Percentiles rank a stretch among this genome's conserved stretches.
Conservation (phyloP, 2,329 filamentous ascomycete species). For the Dothiorella sarmentorum region DNA sequence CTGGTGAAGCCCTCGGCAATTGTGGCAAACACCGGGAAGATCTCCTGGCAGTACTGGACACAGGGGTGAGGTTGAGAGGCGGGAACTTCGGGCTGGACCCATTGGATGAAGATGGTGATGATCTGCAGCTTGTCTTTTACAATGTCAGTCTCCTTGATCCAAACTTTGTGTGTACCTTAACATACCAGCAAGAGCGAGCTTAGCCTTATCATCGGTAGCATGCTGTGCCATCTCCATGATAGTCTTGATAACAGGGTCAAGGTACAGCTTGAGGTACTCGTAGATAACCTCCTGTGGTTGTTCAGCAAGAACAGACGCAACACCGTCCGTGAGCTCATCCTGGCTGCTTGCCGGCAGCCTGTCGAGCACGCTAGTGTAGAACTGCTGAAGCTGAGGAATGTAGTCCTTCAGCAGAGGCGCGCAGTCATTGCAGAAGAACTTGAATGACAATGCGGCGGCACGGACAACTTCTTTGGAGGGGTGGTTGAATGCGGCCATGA, state of each 20-base stretch:
- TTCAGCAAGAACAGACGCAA: slow-evolving; percentile 84
- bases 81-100: slow-evolving; percentile 70
- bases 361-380: slow-evolving; percentile 87
- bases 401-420: slow-evolving; percentile 79
- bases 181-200: slow-evolving; percentile 77
- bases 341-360: slow-evolving; percentile 81
- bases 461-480: slow-evolving; percentile 86
- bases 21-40: slow-evolving; percentile 81
- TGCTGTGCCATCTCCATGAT: slow-evolving; percentile 84
- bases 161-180: not conserved
- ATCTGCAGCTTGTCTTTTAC: slow-evolving; percentile 77
- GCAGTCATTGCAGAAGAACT: slow-evolving; percentile 96
- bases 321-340: slow-evolving; percentile 94
- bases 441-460: slow-evolving; percentile 89
- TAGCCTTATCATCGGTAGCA: slow-evolving; percentile 77
- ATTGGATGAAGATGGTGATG: slow-evolving; percentile 84
- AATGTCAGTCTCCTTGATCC: slow-evolving; percentile 15
- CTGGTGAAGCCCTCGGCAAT: slow-evolving; percentile 83
- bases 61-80: slow-evolving; percentile 76
- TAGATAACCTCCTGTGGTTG: slow-evolving; percentile 80
- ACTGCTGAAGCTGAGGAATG: slow-evolving; percentile 80
- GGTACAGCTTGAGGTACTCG: slow-evolving; percentile 83
- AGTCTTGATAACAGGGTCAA: slow-evolving; percentile 81
- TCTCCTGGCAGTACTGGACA: slow-evolving; percentile 93
- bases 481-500: slow-evolving; percentile 87